Conservation (phyloP, 257 asterid species). For the Solanum chiquidenum region DNA sequence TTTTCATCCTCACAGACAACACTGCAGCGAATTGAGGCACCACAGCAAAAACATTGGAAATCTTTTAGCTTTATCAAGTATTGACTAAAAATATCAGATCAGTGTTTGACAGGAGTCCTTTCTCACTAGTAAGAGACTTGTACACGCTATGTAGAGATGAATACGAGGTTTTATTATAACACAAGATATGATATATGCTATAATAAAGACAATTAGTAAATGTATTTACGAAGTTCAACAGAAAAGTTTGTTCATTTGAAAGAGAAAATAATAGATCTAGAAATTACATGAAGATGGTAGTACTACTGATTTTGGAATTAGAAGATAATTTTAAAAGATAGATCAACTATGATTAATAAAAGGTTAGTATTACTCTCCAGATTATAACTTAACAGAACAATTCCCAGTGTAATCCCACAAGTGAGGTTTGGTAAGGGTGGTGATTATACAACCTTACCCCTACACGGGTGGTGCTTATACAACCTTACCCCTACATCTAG, state of each 20-base stretch:
- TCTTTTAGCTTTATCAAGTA: not conserved
- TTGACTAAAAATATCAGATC: not conserved
- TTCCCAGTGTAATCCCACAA: not conserved
- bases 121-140: not conserved
- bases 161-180: not conserved
- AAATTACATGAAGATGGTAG: not conserved
- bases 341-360: not conserved
- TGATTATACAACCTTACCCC: not conserved
- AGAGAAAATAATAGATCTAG: not conserved
- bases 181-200: not conserved
- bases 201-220: not conserved
- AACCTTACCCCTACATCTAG: not conserved
- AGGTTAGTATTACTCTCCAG: not conserved
- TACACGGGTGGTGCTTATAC: too few relatives aligned
- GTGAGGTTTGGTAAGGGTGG: not conserved
- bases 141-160: not conserved
- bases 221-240: not conserved
- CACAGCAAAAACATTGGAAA: not conserved
- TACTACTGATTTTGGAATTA: not conserved
- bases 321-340: not conserved
- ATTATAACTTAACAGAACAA: not conserved
- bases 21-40: constrained; percentile 26
- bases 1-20: constrained; percentile 87
- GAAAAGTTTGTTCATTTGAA: not conserved
- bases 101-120: not conserved